Conservation (phyloP, 139 green algal genomes). For the Coelastrella sp. region DNA sequence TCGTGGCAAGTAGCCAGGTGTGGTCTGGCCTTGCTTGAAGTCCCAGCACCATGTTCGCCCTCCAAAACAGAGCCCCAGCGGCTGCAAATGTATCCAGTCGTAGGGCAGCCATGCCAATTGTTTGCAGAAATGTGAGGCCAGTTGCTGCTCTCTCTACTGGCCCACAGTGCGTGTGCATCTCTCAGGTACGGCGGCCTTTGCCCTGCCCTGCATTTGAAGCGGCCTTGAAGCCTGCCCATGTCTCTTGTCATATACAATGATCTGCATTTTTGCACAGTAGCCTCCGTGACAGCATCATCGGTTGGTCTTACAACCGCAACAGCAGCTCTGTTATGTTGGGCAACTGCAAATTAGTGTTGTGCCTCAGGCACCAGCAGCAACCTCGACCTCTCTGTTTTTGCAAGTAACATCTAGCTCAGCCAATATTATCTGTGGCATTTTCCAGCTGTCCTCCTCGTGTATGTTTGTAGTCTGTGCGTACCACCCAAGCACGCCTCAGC, state of each 20-base stretch:
- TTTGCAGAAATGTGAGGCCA: not conserved
- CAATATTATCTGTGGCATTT: not conserved
- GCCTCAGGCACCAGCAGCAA: too few relatives aligned
- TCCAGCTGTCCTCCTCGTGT: not conserved
- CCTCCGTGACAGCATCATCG: too few relatives aligned
- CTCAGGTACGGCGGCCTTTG: constrained; percentile 36
- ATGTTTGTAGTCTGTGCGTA: not conserved
- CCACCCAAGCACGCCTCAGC: too few relatives aligned
- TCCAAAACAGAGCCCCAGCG: constrained; percentile 2
- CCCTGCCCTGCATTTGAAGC: too few relatives aligned
- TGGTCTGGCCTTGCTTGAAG: not conserved
- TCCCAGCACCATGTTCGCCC: not conserved
- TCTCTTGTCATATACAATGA: too few relatives aligned
- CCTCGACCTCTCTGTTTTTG: too few relatives aligned
- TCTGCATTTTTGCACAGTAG: too few relatives aligned
- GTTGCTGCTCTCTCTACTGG: not conserved
- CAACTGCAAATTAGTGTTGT: too few relatives aligned
- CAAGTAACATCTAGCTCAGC: too few relatives aligned
- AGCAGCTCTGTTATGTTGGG: too few relatives aligned
- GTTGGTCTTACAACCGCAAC: too few relatives aligned
- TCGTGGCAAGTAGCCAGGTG: not conserved
- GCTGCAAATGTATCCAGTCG: not conserved
- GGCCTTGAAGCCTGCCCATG: too few relatives aligned
- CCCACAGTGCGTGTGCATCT: not conserved
- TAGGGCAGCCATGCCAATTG: not conserved